Conservation (phyloP, 768 basidiomycete genomes). For the Agaricus subrufescens region DNA sequence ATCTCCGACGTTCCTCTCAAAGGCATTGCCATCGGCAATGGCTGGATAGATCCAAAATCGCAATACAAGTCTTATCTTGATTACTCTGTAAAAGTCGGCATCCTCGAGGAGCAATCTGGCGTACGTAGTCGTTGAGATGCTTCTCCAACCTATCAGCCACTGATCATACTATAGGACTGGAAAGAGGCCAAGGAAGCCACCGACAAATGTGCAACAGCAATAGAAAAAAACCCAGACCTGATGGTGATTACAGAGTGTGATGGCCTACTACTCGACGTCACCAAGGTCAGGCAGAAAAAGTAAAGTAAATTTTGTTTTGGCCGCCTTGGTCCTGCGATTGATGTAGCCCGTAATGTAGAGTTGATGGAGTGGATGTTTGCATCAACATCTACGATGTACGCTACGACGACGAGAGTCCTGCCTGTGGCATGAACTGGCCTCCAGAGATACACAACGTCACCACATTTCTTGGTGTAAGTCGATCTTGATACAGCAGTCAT, state of each 20-base stretch:
- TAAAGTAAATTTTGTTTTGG: constrained; percentile 15
- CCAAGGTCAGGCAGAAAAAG: constrained; percentile 36
- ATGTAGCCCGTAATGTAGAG: constrained; percentile 31
- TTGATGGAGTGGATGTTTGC: constrained; percentile 70
- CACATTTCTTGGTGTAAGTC: constrained; percentile 73
- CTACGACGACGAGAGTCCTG: constrained; percentile 76
- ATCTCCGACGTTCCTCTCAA: constrained; percentile 57
- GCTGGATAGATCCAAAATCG: constrained; percentile 88
- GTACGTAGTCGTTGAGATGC: constrained; percentile 33
- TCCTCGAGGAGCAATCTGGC: constrained; percentile 68
- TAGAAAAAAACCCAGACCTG: constrained; percentile 45
- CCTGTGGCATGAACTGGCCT: constrained; percentile 98
- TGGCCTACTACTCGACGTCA: constrained; percentile 42
- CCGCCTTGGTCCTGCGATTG: not conserved
- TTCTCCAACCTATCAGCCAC: not conserved
- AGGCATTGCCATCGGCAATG: constrained; percentile 92
- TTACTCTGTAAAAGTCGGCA: constrained; percentile 73
- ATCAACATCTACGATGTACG: constrained; percentile 95
- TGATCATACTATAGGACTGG: constrained; percentile 43
- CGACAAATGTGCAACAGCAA: constrained; percentile 53
- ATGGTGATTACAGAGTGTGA: constrained; percentile 58
- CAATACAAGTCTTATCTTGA: constrained; percentile 93
- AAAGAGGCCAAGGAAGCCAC: constrained; percentile 51
- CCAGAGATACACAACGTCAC: constrained; percentile 75
- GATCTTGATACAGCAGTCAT: not conserved